These are phyloP conservation scores for Hypoxylon sp. DNA, from an alignment of 2,329 filamentous ascomycete species.

Conservation along the genomic window DNA sequence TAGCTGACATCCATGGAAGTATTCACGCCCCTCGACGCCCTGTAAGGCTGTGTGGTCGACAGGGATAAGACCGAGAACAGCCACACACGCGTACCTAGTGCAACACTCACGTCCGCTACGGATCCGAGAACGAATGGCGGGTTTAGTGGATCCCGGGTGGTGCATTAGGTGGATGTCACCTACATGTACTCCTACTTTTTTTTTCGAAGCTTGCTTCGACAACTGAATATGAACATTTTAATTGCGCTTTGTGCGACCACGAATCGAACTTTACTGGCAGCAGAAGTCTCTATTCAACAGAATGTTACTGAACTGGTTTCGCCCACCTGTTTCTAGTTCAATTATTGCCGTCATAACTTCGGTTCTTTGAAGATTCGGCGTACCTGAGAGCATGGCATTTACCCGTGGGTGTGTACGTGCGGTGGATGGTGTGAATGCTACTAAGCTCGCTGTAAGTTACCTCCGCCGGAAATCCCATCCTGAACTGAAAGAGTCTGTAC, in stretches of 20 bases:
- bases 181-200: constrained; percentile 12
- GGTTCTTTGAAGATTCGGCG: constrained; percentile 3
- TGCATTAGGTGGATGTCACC: constrained; percentile 25
- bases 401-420: background rate
- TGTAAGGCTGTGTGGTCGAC: constrained; percentile 41
- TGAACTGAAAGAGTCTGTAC: background rate
- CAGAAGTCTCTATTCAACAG: background rate
- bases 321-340: background rate
- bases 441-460: background rate
- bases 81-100: constrained; percentile 28
- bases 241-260: constrained; percentile 24
- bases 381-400: constrained; percentile 1
- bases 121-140: constrained; percentile 31
- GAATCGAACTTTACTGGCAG: constrained; percentile 10
- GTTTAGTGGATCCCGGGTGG: constrained; percentile 21
- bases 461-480: constrained; percentile 1
- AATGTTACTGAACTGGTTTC: background rate
- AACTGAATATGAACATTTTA: constrained; percentile 25
- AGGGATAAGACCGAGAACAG: constrained; percentile 29
- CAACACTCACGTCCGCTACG: constrained; percentile 16
- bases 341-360: constrained; percentile 4
- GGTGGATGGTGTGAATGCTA: background rate
- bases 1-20: constrained; percentile 29
- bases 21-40: constrained; percentile 34
- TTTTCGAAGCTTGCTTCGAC: constrained; percentile 41